Evolutionary conservation across 768 basidiomycete genomes (phyloP).

Genomic region (Naganishia kalamii): DNA sequence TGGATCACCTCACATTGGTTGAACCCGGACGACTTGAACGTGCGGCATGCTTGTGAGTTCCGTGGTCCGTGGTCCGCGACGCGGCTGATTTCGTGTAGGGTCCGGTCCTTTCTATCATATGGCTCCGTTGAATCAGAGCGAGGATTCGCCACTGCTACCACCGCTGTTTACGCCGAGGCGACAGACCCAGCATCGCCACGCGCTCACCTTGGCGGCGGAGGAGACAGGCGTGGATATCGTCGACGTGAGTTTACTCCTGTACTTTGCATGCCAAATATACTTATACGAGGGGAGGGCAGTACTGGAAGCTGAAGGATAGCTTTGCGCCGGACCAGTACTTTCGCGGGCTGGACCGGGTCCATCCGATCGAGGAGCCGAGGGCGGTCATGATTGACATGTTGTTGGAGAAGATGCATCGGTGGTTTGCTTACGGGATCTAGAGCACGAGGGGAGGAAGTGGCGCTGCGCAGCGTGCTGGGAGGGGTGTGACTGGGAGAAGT

Average conservation of each 20-base stretch:
- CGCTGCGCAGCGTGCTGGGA: too few species aligned
- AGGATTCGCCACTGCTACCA: slow-evolving; percentile 9
- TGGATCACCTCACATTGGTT: slow-evolving; percentile 19
- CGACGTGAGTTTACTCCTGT: not conserved
- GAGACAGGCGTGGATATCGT: slow-evolving; percentile 12
- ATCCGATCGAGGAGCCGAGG: slow-evolving; percentile 5
- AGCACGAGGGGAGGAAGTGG: not conserved
- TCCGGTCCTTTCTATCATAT: not conserved
- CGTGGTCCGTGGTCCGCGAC: not conserved
- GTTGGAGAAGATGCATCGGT: slow-evolving; percentile 18
- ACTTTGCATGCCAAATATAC: too few species aligned
- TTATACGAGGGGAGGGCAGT: not conserved
- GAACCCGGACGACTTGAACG: slow-evolving; percentile 1
- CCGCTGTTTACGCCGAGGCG: slow-evolving; percentile 8
- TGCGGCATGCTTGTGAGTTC: slow-evolving; percentile 7
- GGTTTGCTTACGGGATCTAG: slow-evolving; percentile 12
- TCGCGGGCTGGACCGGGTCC: slow-evolving; percentile 5
- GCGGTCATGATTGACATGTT: slow-evolving; percentile 19
- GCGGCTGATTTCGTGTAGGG: not conserved
- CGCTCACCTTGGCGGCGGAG: slow-evolving; percentile 6
- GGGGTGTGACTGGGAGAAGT: too few species aligned
- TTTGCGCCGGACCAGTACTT: slow-evolving; percentile 16
- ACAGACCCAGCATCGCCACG: slow-evolving; percentile 1
- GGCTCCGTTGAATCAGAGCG: slow-evolving; percentile 4
- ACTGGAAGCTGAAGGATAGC: slow-evolving; percentile 22